These are phyloP conservation scores for Aspergillus heteromorphus DNA, from an alignment of 495 filamentous ascomycete genomes.

Conservation along the genomic window DNA sequence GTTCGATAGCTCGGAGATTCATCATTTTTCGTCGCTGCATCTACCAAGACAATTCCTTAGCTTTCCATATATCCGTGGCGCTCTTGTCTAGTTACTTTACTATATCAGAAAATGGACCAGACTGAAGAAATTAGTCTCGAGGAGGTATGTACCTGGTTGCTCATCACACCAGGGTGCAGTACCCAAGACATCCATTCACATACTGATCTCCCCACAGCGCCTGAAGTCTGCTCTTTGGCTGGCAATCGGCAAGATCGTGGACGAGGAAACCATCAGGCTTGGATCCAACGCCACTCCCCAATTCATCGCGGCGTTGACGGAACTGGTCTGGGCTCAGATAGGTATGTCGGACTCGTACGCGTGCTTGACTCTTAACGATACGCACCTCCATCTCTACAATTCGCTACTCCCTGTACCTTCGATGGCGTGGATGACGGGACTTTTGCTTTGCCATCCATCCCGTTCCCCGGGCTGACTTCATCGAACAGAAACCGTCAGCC, in stretches of 20 bases:
- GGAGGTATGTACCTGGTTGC: conserved; percentile 24
- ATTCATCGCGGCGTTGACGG: conserved; percentile 88
- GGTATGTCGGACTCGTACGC: conserved; percentile 54
- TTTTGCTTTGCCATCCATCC: not conserved
- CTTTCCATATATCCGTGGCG: too few relatives aligned
- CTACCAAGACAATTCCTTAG: too few relatives aligned
- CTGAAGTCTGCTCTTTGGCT: conserved; percentile 95
- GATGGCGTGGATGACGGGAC: not conserved
- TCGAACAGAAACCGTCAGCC: conserved; percentile 60
- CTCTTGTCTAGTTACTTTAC: too few relatives aligned
- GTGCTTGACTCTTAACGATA: too few relatives aligned
- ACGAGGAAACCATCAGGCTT: conserved; percentile 71
- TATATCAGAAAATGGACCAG: conserved; percentile 26
- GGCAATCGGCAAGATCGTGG: conserved; percentile 80
- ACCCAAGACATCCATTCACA: too few relatives aligned
- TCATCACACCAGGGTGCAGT: too few relatives aligned
- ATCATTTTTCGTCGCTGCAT: too few relatives aligned
- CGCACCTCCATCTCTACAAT: too few relatives aligned
- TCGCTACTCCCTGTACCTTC: not conserved
- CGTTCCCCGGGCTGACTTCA: not conserved
- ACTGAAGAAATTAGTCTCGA: conserved; percentile 35
- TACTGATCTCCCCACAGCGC: conserved; percentile 44
- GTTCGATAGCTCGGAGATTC: too few relatives aligned
- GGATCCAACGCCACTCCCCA: conserved; percentile 88
- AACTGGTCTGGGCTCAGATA: conserved; percentile 87